Evolutionary conservation across 768 basidiomycete species (phyloP).

Genomic region (Tephrocybe sp.): DNA sequence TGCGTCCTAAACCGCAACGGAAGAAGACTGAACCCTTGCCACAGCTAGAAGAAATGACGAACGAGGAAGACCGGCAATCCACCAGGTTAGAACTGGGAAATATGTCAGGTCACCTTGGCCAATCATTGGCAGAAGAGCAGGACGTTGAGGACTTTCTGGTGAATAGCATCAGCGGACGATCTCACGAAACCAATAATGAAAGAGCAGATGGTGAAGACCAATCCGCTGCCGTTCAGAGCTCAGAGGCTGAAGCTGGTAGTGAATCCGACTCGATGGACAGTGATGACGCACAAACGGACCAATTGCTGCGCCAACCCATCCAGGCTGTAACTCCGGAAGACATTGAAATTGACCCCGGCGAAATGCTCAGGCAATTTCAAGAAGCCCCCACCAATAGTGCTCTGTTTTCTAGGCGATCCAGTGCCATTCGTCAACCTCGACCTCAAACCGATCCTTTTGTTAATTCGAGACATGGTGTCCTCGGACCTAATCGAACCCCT

Average conservation of each 20-base stretch:
- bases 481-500: conserved; percentile 1
- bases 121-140: conserved; percentile 20
- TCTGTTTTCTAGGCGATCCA: conserved; percentile 7
- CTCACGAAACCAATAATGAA: conserved; percentile 2
- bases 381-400: neutral
- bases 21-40: neutral
- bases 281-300: conserved; percentile 28
- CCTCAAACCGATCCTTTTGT: neutral
- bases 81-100: neutral
- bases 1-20: neutral
- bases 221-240: neutral
- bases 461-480: neutral
- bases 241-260: neutral
- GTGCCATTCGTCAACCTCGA: neutral
- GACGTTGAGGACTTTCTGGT: conserved; percentile 28
- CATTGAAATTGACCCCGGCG: conserved; percentile 5
- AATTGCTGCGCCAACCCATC: conserved; percentile 5
- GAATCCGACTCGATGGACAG: conserved; percentile 19
- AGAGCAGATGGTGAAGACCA: neutral
- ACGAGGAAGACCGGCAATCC: conserved; percentile 4
- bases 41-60: conserved; percentile 4
- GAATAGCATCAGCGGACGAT: conserved; percentile 11
- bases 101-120: neutral
- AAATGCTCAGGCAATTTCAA: conserved; percentile 9
- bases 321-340: neutral